Percentiles rank a stretch among this genome's conserved stretches.
phyloP scores from a whole-genome alignment of 371 early-diverging fungal genomes.

The Parasitella parasitica region DNA sequence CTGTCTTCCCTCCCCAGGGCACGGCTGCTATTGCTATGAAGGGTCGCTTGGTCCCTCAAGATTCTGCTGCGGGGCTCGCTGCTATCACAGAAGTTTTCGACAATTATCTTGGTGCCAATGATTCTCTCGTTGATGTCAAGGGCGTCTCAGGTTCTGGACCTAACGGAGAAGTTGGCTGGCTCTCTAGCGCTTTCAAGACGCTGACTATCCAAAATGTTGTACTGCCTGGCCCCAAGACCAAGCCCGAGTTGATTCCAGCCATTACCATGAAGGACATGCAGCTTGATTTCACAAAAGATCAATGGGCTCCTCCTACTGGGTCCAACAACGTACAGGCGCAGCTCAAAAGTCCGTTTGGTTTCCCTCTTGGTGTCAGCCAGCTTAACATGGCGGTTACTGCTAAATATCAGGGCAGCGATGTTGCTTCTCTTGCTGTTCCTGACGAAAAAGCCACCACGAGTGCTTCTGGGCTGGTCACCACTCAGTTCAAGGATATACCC shows the following conservation, averaged over 20 bases:
- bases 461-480: conserved; percentile 39
- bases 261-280: conserved; percentile 49
- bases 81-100: conserved; percentile 55
- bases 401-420: conserved; percentile 26
- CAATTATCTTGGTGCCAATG: conserved; percentile 46
- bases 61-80: conserved; percentile 38
- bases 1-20: conserved; percentile 39
- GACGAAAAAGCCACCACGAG: conserved; percentile 46
- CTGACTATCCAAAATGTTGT: conserved; percentile 48
- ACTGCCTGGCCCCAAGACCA: conserved; percentile 45
- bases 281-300: conserved; percentile 55
- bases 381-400: conserved; percentile 49
- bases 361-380: conserved; percentile 55
- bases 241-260: conserved; percentile 40
- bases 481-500: conserved; percentile 49
- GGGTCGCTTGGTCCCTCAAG: conserved; percentile 57
- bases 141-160: conserved; percentile 55
- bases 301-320: conserved; percentile 49
- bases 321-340: conserved; percentile 54
- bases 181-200: conserved; percentile 52
- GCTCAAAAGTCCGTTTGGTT: conserved; percentile 58
- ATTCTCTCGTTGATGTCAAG: conserved; percentile 43
- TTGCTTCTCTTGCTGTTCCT: conserved; percentile 54
- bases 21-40: conserved; percentile 40
- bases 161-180: conserved; percentile 55